Conservation (phyloP, 2,329 filamentous ascomycete genomes). For the Cladosporium sp. region DNA sequence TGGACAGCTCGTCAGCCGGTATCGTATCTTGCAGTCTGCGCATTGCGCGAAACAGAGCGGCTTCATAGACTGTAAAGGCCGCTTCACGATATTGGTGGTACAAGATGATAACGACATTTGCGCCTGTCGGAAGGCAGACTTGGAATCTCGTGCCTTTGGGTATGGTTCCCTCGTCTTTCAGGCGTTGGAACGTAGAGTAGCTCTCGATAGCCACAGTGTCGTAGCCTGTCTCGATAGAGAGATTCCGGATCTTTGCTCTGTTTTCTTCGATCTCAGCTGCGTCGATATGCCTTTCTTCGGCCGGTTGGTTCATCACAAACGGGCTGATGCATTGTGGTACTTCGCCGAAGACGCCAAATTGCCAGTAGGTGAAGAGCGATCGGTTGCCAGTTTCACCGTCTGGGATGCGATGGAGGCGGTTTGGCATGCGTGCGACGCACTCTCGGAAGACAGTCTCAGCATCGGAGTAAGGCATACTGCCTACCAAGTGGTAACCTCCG, state of each 20-base stretch:
- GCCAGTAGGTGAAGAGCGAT: too few species aligned
- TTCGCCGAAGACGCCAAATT: too few species aligned
- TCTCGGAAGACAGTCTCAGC: too few species aligned
- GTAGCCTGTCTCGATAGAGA: slow-evolving; percentile 28
- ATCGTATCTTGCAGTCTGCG: slow-evolving; percentile 29
- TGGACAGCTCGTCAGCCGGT: slow-evolving; percentile 33
- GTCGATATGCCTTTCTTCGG: not conserved
- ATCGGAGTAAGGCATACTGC: too few species aligned
- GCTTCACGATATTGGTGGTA: slow-evolving; percentile 24
- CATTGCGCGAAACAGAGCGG: slow-evolving; percentile 28
- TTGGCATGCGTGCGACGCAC: too few species aligned
- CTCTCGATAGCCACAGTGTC: slow-evolving; percentile 31
- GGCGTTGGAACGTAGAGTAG: slow-evolving; percentile 29
- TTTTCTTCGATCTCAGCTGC: not conserved
- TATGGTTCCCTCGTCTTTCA: slow-evolving; percentile 30
- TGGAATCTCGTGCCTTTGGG: slow-evolving; percentile 29
- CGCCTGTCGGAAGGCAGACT: slow-evolving; percentile 31
- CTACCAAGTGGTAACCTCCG: too few species aligned
- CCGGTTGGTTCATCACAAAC: not conserved
- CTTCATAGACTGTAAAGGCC: slow-evolving; percentile 31
- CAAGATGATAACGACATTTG: slow-evolving; percentile 26
- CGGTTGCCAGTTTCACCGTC: too few species aligned
- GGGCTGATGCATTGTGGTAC: not conserved
- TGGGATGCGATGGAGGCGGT: too few species aligned
- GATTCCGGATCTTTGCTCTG: not conserved